These are phyloP conservation scores for Erodium trifolium DNA, from an alignment of 441 rosid species.

Conservation along the genomic window DNA sequence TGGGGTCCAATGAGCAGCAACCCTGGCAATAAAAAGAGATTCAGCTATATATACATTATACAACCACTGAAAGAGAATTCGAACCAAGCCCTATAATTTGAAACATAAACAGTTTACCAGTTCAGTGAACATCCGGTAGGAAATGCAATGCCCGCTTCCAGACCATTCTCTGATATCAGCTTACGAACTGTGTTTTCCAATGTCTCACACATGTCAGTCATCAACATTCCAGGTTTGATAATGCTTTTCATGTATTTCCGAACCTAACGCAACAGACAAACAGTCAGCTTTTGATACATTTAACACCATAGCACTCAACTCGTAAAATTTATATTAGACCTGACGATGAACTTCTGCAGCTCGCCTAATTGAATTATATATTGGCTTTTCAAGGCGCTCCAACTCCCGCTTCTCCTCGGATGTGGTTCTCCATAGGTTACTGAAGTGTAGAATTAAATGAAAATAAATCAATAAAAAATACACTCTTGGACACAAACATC, in stretches of 20 bases:
- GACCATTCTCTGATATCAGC: slow-evolving; percentile 78
- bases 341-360: slow-evolving; percentile 99
- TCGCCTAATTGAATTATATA: slow-evolving; percentile 78
- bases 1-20: slow-evolving; percentile 99
- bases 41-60: slow-evolving; percentile 10
- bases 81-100: slow-evolving; percentile 6
- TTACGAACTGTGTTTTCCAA: slow-evolving; percentile 84
- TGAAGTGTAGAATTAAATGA: slow-evolving; percentile 12
- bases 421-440: slow-evolving; percentile 89
- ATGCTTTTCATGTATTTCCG: slow-evolving; percentile 73
- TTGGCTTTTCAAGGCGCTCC: slow-evolving; percentile 79
- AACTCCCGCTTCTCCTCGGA: slow-evolving; percentile 94
- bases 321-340: slow-evolving; percentile 29
- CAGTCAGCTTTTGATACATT: not conserved
- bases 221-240: slow-evolving; percentile 80
- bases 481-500: not conserved
- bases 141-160: slow-evolving; percentile 97
- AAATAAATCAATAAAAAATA: not conserved
- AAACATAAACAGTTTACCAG: slow-evolving; percentile 38
- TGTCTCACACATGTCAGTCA: slow-evolving; percentile 92
- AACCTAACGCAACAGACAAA: slow-evolving; percentile 35
- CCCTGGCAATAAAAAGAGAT: slow-evolving; percentile 38
- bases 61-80: slow-evolving; percentile 7
- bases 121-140: slow-evolving; percentile 98
- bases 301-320: not conserved